Evolutionary conservation across 2,329 filamentous ascomycete species (phyloP), one percentile per base, ranked within the genome.

Genomic region (Diaporthe nobilis): DNA sequence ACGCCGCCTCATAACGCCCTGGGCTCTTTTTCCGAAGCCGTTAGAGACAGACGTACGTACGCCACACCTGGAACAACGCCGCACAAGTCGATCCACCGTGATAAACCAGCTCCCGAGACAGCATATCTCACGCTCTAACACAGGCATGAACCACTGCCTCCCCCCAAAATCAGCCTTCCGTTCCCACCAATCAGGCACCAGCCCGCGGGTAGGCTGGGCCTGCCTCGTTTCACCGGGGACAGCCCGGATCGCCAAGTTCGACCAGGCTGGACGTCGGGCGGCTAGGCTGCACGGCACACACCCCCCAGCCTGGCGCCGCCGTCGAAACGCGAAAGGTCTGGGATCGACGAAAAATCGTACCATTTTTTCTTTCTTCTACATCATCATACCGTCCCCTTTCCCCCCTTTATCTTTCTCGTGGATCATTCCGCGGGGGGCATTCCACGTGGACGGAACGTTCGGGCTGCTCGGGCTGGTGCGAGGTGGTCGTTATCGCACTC

Each of bases 321-420:
- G 65, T 70, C 65, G 65, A 70, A 70, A 70, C 65, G 65, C 34
- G 34, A 55, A 55, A 70, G 49, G 65, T 70, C 65, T 70, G 65
- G 31, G 65, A 39, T 55, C 47, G 47, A 55, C 31, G n/a, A 47
- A 31, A 17, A 70, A 70, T 70, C 65, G 49, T 55, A 70, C 65
- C 28, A 37, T 42, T 55, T 70, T 55, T 28, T 28, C 34, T 47
- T 67, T 12, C 5, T 20, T 67, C 13, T 12, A 25, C 63, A 25
- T n/a, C 44, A 17, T n/a, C 44, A 25, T 67, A 20, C 17, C 28
- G 7, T 22, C 25, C 20, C 15, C 31, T 20, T 8, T 37, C 10
- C 44, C 44, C 63, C 31, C 31, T 17, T 39, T 28, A 17, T 7
- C 25, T n/a, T 25, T 25, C 34, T 53, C 49, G 25, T 42, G 47